A percentile compares a stretch with the other conserved stretches of the same genome.
Conservation (phyloP, 441 rosid species). For the Gossypium davidsonii region DNA sequence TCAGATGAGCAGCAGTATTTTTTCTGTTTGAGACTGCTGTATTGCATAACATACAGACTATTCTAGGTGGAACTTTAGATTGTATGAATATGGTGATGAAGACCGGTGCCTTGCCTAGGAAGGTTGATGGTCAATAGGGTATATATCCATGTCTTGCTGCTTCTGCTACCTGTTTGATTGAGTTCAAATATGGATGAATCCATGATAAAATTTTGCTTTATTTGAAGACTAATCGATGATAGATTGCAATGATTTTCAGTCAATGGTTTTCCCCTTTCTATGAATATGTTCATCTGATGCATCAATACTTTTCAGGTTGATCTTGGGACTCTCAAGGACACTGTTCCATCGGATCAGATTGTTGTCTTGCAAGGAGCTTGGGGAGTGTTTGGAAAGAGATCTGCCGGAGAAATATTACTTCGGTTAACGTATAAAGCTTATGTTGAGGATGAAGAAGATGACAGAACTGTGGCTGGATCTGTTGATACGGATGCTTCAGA, state of each 20-base stretch:
- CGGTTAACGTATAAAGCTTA: conserved; percentile 91
- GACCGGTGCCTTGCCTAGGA: not conserved
- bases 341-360: conserved; percentile 84
- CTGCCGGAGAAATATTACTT: conserved; percentile 75
- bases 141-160: not conserved
- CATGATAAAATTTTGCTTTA: not conserved
- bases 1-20: not conserved
- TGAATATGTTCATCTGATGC: conserved; percentile 19
- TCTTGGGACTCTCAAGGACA: conserved; percentile 71
- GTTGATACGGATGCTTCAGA: conserved; percentile 51
- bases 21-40: not conserved
- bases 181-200: not conserved
- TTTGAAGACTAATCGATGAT: not conserved
- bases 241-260: not conserved
- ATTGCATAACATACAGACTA: not conserved
- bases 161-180: not conserved
- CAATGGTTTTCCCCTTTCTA: not conserved
- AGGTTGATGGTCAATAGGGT: not conserved
- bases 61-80: not conserved
- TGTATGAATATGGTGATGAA: not conserved
- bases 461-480: conserved; percentile 39
- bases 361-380: conserved; percentile 67
- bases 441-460: conserved; percentile 98
- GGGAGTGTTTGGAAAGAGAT: conserved; percentile 64
- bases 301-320: conserved; percentile 49